These are phyloP conservation scores for Inga oerstediana DNA, from an alignment of 306 rosid species.

Conservation along the genomic window DNA sequence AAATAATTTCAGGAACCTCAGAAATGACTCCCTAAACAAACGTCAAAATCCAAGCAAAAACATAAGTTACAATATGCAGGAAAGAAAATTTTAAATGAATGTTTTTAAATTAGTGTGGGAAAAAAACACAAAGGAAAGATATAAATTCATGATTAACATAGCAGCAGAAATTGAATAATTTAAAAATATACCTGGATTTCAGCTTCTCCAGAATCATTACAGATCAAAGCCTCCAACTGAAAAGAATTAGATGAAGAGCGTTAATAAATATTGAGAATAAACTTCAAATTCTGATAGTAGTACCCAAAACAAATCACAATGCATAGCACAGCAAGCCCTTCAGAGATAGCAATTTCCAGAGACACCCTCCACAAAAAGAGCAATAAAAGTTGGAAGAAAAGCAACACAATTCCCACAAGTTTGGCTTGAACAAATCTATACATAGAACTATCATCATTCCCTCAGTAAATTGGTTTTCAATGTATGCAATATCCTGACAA, in stretches of 20 bases:
- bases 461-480: background rate
- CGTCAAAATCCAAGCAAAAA: slow-evolving; percentile 26
- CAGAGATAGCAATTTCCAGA: background rate
- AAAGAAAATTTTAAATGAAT: background rate
- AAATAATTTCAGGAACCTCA: slow-evolving; percentile 94
- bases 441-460: background rate
- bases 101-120: background rate
- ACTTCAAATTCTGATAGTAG: background rate
- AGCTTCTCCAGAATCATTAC: slow-evolving; percentile 67
- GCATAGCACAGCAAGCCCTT: slow-evolving; percentile 7
- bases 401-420: background rate
- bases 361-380: background rate
- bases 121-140: background rate
- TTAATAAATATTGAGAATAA: slow-evolving; percentile 24
- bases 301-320: slow-evolving; percentile 8
- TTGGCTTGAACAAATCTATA: background rate
- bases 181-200: slow-evolving; percentile 77
- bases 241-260: slow-evolving; percentile 34
- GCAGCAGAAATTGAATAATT: background rate
- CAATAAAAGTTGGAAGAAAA: background rate
- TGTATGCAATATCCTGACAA: background rate
- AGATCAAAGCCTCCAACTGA: slow-evolving; percentile 86
- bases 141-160: background rate
- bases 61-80: slow-evolving; percentile 8
- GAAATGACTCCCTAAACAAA: slow-evolving; percentile 68